Evolutionary conservation across 1,284 basidiomycete species (phyloP).

Genomic region (Ceratobasidium sp.): DNA sequence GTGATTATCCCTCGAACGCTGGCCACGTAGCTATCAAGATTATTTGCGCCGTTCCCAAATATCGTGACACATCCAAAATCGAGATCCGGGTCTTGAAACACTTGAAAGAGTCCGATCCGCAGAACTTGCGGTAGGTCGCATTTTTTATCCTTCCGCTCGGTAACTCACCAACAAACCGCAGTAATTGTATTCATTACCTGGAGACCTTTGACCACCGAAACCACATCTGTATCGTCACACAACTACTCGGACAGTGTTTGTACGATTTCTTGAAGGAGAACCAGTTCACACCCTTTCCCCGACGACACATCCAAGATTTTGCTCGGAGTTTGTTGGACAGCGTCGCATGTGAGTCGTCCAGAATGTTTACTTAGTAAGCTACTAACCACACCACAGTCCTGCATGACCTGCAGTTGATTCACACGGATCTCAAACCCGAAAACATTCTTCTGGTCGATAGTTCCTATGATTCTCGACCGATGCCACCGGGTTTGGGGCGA

Average conservation of each 20-base stretch:
- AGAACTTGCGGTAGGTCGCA: conserved; percentile 84
- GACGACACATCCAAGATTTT: too few relatives aligned
- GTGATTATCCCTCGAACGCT: conserved; percentile 40
- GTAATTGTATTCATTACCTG: conserved; percentile 97
- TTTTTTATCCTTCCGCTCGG: conserved; percentile 35
- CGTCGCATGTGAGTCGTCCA: conserved; percentile 55
- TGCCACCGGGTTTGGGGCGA: conserved; percentile 33
- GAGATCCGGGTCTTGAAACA: conserved; percentile 81
- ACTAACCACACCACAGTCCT: conserved; percentile 70
- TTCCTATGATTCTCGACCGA: conserved; percentile 38
- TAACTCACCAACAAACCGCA: conserved; percentile 57
- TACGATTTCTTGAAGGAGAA: too few relatives aligned
- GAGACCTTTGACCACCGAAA: conserved; percentile 97
- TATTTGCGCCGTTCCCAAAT: too few relatives aligned
- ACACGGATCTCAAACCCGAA: conserved; percentile 93
- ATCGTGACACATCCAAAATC: too few relatives aligned
- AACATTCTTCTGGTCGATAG: conserved; percentile 94
- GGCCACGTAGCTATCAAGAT: conserved; percentile 52
- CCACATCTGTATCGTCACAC: conserved; percentile 80
- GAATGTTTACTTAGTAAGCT: background rate
- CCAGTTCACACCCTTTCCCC: too few relatives aligned
- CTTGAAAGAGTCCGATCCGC: conserved; percentile 90
- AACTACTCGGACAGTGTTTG: too few relatives aligned
- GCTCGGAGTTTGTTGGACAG: too few relatives aligned
- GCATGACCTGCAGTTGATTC: conserved; percentile 65